phyloP scores from a whole-genome alignment of 1,284 basidiomycete species.

The Rhodotorula sp. region DNA sequence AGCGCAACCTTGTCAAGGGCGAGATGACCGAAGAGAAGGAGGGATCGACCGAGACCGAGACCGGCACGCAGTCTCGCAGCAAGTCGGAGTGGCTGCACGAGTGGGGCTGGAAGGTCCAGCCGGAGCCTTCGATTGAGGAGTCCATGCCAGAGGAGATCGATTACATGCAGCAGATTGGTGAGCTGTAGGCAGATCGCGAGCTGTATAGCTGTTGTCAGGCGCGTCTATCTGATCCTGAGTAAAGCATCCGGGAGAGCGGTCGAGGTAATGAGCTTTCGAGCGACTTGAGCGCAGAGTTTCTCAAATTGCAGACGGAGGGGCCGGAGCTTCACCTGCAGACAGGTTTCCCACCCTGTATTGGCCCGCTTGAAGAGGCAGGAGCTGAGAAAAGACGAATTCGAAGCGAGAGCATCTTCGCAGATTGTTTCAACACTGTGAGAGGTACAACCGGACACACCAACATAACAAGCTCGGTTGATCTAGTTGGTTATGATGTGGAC shows the following conservation, averaged over 20 bases:
- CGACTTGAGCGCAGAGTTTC: too few species aligned
- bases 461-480: constrained; percentile 15
- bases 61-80: constrained; percentile 3
- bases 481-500: constrained; percentile 22
- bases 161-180: background rate
- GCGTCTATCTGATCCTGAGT: background rate
- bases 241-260: too few species aligned
- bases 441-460: too few species aligned
- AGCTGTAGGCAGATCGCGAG: background rate
- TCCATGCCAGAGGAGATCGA: constrained; percentile 5
- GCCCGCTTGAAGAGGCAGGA: too few species aligned
- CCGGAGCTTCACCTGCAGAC: too few species aligned
- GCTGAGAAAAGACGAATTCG: too few species aligned
- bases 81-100: constrained; percentile 13
- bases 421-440: too few species aligned
- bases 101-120: constrained; percentile 14
- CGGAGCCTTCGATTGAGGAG: background rate
- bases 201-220: background rate
- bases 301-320: too few species aligned
- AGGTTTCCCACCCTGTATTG: too few species aligned
- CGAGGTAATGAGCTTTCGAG: too few species aligned
- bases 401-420: too few species aligned
- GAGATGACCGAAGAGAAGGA: background rate
- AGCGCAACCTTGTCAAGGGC: constrained; percentile 1
- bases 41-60: background rate